Evolutionary conservation across 2,329 filamentous ascomycete genomes (phyloP), one percentile per base, ranked within the genome.

Genomic region (Dendrostoma leiphaemia): DNA sequence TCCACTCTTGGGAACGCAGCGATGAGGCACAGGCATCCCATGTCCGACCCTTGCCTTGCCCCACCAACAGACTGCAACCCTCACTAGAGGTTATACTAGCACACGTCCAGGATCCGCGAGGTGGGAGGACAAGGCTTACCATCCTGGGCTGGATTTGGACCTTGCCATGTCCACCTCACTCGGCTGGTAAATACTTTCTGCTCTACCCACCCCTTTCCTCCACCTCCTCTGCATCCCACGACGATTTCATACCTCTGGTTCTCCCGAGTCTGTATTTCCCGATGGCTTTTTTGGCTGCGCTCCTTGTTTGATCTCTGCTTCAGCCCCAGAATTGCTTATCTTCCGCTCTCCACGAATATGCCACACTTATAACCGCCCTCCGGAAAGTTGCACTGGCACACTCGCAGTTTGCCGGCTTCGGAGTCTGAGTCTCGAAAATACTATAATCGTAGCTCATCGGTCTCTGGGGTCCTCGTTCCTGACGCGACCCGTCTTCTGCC

Each of bases 181-280:
- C 29, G 23, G 31, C 38, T 41, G 28, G 31, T 32, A 48, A 51
- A 29, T 15, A 23, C n/a, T 47, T 31, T 29, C 54, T 46, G 41
- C 47, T 47, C 54, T 57, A 35, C 54, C 54, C 54, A 48, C 44
- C 37, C 34, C 40, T 41, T 26, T 26, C 29, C 38, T 24, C 50
- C 21, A 5, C 21, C 40, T 38, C 19, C 35, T 29, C 26, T 41
- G n/a, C 32, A 23, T 28, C 53, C 51, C 26, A 50, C 48, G 51
- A 46, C 32, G 46, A 29, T 15, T 47, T 54, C 47, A 45, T 29
- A 19, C 34, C 48, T 53, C 43, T 28, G n/a, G 21, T n/a, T 47
- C 15, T 37, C 40, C 41, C 48, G 31, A 40, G 31, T 35, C 17
- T 17, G 13, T 46, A 12, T 23, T 45, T 19, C 21, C 19, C 32